A percentile compares a stretch with the other conserved stretches of the same genome.
These are phyloP conservation scores for Boechera divaricarpa DNA, from an alignment of 345 rosid genomes.

Conservation along the genomic window DNA sequence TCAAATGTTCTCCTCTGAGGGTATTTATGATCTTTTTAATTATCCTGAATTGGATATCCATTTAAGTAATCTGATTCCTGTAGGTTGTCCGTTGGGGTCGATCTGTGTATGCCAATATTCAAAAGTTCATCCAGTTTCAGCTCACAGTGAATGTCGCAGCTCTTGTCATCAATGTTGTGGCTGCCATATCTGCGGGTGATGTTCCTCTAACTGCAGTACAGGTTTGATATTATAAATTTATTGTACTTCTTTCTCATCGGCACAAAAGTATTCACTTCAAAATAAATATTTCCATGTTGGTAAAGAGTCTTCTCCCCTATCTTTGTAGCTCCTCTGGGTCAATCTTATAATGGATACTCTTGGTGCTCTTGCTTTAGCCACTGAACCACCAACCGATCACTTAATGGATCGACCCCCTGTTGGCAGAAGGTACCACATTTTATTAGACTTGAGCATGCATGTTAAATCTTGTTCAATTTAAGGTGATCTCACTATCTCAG, in stretches of 20 bases:
- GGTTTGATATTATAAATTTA: slow-evolving; percentile 48
- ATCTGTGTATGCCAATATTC: slow-evolving; percentile 97
- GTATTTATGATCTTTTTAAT: background rate
- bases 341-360: slow-evolving; percentile 99
- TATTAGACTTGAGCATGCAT: slow-evolving; percentile 8
- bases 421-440: slow-evolving; percentile 74
- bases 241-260: background rate
- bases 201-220: slow-evolving; percentile 98
- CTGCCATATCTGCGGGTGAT: slow-evolving; percentile 91
- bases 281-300: background rate
- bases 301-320: slow-evolving; percentile 25
- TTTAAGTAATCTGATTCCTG: slow-evolving; percentile 24
- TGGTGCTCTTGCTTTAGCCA: slow-evolving; percentile 97
- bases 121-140: slow-evolving; percentile 98
- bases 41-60: slow-evolving; percentile 7
- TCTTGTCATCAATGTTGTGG: slow-evolving; percentile 88
- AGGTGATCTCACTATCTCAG: background rate
- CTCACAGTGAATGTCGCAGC: slow-evolving; percentile 98
- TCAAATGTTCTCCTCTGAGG: slow-evolving; percentile 2
- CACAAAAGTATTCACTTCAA: slow-evolving; percentile 4
- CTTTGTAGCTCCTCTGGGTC: slow-evolving; percentile 90
- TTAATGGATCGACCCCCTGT: slow-evolving; percentile 91
- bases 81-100: slow-evolving; percentile 99
- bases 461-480: background rate
- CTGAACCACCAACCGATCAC: slow-evolving; percentile 97